Evolutionary conservation across 2,329 filamentous ascomycete species (phyloP), one percentile per base, ranked within the genome.

Genomic region (Bipolaris victoriae): DNA sequence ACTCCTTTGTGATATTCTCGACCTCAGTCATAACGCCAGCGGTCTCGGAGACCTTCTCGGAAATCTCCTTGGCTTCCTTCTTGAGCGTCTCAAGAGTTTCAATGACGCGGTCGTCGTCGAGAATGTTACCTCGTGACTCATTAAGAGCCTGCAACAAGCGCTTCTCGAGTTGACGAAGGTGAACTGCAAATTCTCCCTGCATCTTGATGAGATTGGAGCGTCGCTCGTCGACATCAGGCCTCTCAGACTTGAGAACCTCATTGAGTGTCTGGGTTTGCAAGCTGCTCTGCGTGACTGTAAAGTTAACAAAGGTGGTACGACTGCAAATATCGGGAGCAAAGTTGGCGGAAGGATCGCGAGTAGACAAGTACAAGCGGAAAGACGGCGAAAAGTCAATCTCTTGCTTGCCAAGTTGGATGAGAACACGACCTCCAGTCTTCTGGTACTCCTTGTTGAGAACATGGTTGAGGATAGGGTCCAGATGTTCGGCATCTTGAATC

Each of bases 361-460:
- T 99, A 0, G 94, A 97, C 37, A 99, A 82, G 76, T 96, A 99
- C 31, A 99, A 84, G 79, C 90, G 95, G 84, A 99, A 99, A 0
- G 93, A 88, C 1, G 95, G 94, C 49, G 95, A 99, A 79, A 99
- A 99, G 77, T 99, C 95, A 65, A 99, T 99, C 79, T 99, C 93
- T 78, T 99, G 96, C 78, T 95, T 97, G 71, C 95, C 95, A 39
- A 99, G 90, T 78, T 99, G 95, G 63, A 99, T 99, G 51, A 99
- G 87, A 44, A 98, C 94, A 84, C 95, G 94, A 20, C 95, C 95
- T 66, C 95, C 95, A 26, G 96, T 99, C 81, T 93, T 96, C 78
- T 99, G 96, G 77, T 99, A 99, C 74, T 99, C 95, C 77, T 99
- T 99, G 81, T 99, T 99, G 78, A 99, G 87, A 54, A 99, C 94